Conservation (phyloP, 495 filamentous ascomycete species). For the Penicillium atrosanguineum region DNA sequence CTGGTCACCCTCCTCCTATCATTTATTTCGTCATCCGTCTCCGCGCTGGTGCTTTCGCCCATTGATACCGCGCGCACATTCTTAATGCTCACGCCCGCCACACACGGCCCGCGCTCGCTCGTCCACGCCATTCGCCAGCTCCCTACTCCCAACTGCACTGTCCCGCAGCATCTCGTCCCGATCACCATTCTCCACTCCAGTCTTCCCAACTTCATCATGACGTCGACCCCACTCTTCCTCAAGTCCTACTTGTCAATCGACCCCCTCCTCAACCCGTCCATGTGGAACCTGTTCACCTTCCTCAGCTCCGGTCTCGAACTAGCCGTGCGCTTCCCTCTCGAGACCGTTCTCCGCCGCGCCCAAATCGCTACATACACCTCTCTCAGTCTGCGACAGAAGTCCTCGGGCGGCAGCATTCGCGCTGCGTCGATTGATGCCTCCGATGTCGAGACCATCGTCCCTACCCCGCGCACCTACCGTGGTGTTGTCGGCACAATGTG, state of each 20-base stretch:
- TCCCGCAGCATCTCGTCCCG: slow-evolving; percentile 66
- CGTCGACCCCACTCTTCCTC: slow-evolving; percentile 77
- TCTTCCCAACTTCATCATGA: slow-evolving; percentile 74
- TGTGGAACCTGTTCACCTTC: slow-evolving; percentile 77
- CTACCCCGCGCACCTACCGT: slow-evolving; percentile 58
- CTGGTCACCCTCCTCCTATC: slow-evolving; percentile 72
- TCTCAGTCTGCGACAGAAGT: slow-evolving; percentile 50
- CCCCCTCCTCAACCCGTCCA: slow-evolving; percentile 72
- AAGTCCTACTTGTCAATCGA: slow-evolving; percentile 76
- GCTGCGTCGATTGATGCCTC: slow-evolving; percentile 41
- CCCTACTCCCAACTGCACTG: slow-evolving; percentile 64
- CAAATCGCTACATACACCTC: slow-evolving; percentile 67
- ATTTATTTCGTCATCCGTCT: slow-evolving; percentile 75
- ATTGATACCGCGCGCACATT: slow-evolving; percentile 88
- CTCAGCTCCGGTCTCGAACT: slow-evolving; percentile 73
- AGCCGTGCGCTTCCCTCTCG: slow-evolving; percentile 80
- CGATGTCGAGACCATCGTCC: slow-evolving; percentile 70
- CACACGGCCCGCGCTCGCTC: slow-evolving; percentile 67
- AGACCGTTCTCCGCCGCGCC: slow-evolving; percentile 85
- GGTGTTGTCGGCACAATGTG: slow-evolving; percentile 88
- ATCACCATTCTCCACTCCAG: slow-evolving; percentile 85
- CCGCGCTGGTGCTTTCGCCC: slow-evolving; percentile 76
- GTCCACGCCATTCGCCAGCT: slow-evolving; percentile 71
- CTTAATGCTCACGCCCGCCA: slow-evolving; percentile 77
- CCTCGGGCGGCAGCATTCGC: slow-evolving; percentile 42